Evolutionary conservation across 1,139 yeast species (phyloP).

Genomic region (Scheffersomyces segobiensis): DNA sequence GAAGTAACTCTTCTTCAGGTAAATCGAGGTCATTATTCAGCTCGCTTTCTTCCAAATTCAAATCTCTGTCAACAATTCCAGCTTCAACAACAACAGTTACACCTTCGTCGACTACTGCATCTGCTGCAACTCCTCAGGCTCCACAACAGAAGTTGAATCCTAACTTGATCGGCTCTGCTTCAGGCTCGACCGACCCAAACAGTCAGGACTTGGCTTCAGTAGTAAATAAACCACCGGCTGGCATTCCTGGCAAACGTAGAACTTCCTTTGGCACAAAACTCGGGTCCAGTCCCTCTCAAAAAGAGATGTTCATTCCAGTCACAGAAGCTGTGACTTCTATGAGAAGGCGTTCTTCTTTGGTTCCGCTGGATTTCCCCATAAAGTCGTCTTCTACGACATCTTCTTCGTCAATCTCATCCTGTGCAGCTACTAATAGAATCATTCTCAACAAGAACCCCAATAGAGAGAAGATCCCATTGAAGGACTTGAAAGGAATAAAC

Average conservation of each 20-base stretch:
- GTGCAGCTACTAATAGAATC: conserved; percentile 20
- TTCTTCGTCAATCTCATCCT: conserved; percentile 1
- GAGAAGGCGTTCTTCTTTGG: neutral
- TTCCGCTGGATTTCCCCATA: neutral
- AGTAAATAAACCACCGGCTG: conserved; percentile 23
- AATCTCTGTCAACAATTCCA: conserved; percentile 15
- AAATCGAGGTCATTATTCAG: conserved; percentile 48
- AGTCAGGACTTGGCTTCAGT: conserved; percentile 24
- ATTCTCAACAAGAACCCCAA: conserved; percentile 50
- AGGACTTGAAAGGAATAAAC: conserved; percentile 35
- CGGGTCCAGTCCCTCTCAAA: conserved; percentile 2
- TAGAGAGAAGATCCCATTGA: conserved; percentile 35
- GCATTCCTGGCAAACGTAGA: conserved; percentile 14
- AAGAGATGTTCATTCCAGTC: neutral
- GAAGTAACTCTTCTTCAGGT: conserved; percentile 23
- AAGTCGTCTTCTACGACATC: neutral
- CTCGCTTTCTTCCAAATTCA: conserved; percentile 57
- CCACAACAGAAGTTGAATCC: conserved; percentile 17
- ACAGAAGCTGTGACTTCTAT: neutral
- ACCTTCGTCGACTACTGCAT: neutral
- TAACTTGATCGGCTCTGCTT: conserved; percentile 16
- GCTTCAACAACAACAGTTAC: conserved; percentile 1
- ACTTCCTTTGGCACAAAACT: conserved; percentile 3
- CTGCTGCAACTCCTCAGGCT: conserved; percentile 5
- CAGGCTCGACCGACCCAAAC: conserved; percentile 4